Conservation (phyloP, 2,329 filamentous ascomycete species). For the Penicillium sp. region DNA sequence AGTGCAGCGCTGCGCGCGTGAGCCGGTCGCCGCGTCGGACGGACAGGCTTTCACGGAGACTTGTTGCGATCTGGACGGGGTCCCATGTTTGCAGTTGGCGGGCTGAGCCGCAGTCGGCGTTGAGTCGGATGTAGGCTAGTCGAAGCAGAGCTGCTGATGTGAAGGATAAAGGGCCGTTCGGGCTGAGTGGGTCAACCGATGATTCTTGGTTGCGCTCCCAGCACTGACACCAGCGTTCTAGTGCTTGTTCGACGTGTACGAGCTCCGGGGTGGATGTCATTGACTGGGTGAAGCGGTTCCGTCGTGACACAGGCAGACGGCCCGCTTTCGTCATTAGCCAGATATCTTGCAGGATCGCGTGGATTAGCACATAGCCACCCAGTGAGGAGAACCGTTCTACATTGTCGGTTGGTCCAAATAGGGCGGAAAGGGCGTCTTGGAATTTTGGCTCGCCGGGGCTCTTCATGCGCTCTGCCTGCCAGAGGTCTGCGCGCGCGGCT, state of each 20-base stretch:
- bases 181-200: constrained; percentile 35
- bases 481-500: constrained; percentile 21
- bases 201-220: constrained; percentile 39
- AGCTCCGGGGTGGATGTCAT: constrained; percentile 28
- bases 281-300: constrained; percentile 13
- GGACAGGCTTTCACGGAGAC: constrained; percentile 29
- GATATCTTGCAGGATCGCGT: constrained; percentile 35
- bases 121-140: constrained; percentile 35
- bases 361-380: constrained; percentile 34
- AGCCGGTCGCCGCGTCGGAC: constrained; percentile 49
- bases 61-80: constrained; percentile 31
- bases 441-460: constrained; percentile 27
- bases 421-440: constrained; percentile 27
- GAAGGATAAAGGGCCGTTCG: constrained; percentile 34
- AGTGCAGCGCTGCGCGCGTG: constrained; percentile 52
- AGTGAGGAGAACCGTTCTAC: constrained; percentile 33
- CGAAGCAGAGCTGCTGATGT: constrained; percentile 35
- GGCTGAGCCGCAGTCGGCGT: constrained; percentile 34
- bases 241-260: constrained; percentile 29
- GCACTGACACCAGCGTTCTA: constrained; percentile 37
- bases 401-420: constrained; percentile 24
- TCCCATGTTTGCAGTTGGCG: constrained; percentile 34
- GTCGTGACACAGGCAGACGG: constrained; percentile 24
- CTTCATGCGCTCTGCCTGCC: constrained; percentile 26
- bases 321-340: constrained; percentile 36